These are phyloP conservation scores for Vanrija humicola DNA, from an alignment of 1,284 basidiomycete species.

Conservation along the genomic window DNA sequence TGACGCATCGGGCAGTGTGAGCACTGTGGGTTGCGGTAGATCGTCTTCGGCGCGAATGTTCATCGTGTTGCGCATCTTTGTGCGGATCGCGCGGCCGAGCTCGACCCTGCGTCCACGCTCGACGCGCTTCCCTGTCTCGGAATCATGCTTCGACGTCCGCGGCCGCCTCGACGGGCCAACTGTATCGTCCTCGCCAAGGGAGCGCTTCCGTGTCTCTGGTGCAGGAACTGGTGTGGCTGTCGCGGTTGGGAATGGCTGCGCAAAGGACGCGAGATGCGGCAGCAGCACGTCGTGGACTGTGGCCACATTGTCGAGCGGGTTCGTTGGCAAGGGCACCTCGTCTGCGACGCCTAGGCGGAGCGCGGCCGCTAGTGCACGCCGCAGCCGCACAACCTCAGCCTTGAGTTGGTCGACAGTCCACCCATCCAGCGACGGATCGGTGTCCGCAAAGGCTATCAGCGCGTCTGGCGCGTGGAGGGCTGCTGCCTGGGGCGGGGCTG, in stretches of 20 bases:
- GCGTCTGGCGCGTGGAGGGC: not conserved
- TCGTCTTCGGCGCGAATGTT: constrained; percentile 17
- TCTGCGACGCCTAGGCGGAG: not conserved
- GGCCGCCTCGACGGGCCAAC: not conserved
- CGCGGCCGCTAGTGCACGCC: constrained; percentile 9
- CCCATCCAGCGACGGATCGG: constrained; percentile 13
- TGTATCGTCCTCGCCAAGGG: not conserved
- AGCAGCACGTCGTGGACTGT: not conserved
- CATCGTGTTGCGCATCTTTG: constrained; percentile 23
- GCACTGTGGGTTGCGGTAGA: constrained; percentile 12
- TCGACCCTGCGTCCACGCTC: constrained; percentile 15
- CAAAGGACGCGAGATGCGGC: not conserved
- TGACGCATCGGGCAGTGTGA: not conserved
- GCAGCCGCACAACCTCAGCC: constrained; percentile 29
- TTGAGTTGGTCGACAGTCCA: constrained; percentile 30
- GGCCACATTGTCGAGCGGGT: not conserved
- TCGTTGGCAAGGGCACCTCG: not conserved
- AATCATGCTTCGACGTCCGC: constrained; percentile 5
- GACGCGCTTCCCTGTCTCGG: constrained; percentile 17
- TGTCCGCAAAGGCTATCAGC: constrained; percentile 1
- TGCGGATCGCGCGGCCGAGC: constrained; percentile 19
- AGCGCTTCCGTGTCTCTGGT: constrained; percentile 1
- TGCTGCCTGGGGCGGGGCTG: not conserved
- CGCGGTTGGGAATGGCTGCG: not conserved
- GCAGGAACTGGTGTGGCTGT: not conserved